Percentiles rank a stretch among this genome's conserved stretches.
Conservation (phyloP, 768 basidiomycete species). For the Rubroboletus satanas region DNA sequence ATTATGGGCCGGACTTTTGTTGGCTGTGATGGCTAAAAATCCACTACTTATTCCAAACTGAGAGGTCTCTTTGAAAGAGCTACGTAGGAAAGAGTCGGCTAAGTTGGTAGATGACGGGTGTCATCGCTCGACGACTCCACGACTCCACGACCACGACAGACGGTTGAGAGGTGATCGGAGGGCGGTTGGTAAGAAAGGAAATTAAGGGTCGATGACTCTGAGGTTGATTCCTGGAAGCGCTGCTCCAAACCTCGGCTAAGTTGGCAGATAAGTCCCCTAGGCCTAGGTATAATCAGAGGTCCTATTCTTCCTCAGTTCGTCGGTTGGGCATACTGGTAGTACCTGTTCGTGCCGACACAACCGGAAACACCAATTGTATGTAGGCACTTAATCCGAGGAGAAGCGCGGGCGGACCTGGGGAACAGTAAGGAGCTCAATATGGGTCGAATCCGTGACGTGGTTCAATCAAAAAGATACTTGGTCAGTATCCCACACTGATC, state of each 20-base stretch:
- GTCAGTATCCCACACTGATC: not conserved
- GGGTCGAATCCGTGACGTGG: constrained; percentile 5
- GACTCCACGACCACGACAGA: not conserved
- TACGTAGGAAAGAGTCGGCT: not conserved
- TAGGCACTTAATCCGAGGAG: constrained; percentile 3
- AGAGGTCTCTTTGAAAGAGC: not conserved
- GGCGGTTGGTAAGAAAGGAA: not conserved
- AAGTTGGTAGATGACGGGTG: not conserved
- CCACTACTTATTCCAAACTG: not conserved
- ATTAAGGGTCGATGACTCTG: not conserved
- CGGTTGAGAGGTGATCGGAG: too few relatives aligned
- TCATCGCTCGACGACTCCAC: not conserved
- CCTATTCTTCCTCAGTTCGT: not conserved
- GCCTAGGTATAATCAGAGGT: not conserved
- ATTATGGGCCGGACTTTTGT: not conserved
- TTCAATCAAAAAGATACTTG: constrained; percentile 5
- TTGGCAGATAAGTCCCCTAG: not conserved
- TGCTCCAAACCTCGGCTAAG: not conserved
- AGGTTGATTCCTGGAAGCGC: not conserved
- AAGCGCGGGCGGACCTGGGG: constrained; percentile 9
- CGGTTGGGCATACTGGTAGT: constrained; percentile 7
- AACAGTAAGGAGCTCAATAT: not conserved
- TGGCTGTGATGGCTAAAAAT: not conserved
- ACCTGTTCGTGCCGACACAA: constrained; percentile 4
- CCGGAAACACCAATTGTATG: constrained; percentile 10